These are phyloP conservation scores for Aspergillus steynii DNA, from an alignment of 495 filamentous ascomycete genomes.

Conservation along the genomic window DNA sequence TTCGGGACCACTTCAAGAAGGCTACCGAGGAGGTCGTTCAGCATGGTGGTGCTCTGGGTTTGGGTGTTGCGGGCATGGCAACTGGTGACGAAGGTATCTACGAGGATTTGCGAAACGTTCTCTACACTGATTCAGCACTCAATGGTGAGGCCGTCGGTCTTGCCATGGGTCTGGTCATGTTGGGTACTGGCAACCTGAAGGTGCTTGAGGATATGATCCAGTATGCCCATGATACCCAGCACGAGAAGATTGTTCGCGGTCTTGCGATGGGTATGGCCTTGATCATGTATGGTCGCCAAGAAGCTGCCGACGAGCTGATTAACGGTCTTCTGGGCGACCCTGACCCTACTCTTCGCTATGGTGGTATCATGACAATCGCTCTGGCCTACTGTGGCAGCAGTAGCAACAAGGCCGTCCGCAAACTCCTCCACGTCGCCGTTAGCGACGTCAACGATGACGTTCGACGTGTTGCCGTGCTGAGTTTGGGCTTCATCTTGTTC, in stretches of 20 bases:
- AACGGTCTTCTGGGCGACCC: slow-evolving; percentile 91
- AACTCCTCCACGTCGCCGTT: slow-evolving; percentile 94
- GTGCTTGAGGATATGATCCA: slow-evolving; percentile 93
- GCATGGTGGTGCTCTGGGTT: slow-evolving; percentile 91
- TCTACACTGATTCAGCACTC: slow-evolving; percentile 90
- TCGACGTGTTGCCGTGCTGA: slow-evolving; percentile 94
- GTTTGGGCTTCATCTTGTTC: slow-evolving; percentile 97
- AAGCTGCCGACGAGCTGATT: slow-evolving; percentile 90
- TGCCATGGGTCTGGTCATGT: slow-evolving; percentile 94
- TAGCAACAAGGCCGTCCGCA: slow-evolving; percentile 97
- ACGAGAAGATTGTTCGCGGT: slow-evolving; percentile 98
- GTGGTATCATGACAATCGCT: slow-evolving; percentile 98
- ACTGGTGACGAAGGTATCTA: slow-evolving; percentile 89
- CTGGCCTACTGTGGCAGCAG: slow-evolving; percentile 96
- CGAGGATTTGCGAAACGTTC: slow-evolving; percentile 80
- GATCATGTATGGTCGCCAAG: slow-evolving; percentile 97
- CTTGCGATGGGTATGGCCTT: slow-evolving; percentile 94
- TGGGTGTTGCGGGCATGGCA: slow-evolving; percentile 97
- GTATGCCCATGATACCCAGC: slow-evolving; percentile 96
- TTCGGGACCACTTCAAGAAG: slow-evolving; percentile 81
- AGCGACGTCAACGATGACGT: slow-evolving; percentile 99
- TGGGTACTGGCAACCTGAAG: slow-evolving; percentile 90
- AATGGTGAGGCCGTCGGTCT: slow-evolving; percentile 97
- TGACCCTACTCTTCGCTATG: slow-evolving; percentile 91
- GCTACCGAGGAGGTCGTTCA: slow-evolving; percentile 94